Evolutionary conservation across 2,329 filamentous ascomycete genomes (phyloP), one percentile per base, ranked within the genome.

Genomic region (Alternaria triticina): DNA sequence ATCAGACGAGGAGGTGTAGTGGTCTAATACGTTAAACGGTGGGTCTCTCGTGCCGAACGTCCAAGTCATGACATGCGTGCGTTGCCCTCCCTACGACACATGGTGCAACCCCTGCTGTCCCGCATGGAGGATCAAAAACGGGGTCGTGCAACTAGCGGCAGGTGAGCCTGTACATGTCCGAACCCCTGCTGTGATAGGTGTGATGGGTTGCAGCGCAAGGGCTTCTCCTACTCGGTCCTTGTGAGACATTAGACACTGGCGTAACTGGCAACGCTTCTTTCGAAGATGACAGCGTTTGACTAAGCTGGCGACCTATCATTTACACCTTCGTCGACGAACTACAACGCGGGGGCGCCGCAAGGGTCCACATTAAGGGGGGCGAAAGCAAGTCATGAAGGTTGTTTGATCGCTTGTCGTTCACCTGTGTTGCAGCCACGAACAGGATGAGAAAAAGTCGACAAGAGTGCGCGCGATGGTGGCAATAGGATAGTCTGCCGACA

Each of bases 101-200:
- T 47, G 58, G 57, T 62, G 55, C 20, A 58, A 50, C 55, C 65
- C 65, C 58, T 63, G 66, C 49, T 67, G 46, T 66, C 60, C 65
- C 44, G 61, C 60, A 61, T 62, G 61, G 67, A 66, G 58, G 55
- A 69, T 69, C 65, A 59, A 44, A 45, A 63, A 64, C 64, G 49
- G 67, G 67, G 61, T 62, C 59, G 61, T 61, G 59, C 59, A 62
- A 59, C 57, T 66, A 59, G 59, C 36, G 57, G 59, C 65, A 66
- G 60, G 54, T 57, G 45, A 55, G 55, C 51, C 59, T 63, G 52
- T 66, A 58, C 61, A 62, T 45, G 27, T 20, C 59, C 63, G 57
- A 54, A 62, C 47, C 61, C 67, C 56, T 64, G 57, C 40, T 30
- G 28, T 51, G 51, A 40, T 51, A 30, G 36, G 28, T 59, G 33